Base-by-base conservation (phyloP, 352 stramenopile genomes). In the Hyaloperonospora arabidopsidis region DNA sequence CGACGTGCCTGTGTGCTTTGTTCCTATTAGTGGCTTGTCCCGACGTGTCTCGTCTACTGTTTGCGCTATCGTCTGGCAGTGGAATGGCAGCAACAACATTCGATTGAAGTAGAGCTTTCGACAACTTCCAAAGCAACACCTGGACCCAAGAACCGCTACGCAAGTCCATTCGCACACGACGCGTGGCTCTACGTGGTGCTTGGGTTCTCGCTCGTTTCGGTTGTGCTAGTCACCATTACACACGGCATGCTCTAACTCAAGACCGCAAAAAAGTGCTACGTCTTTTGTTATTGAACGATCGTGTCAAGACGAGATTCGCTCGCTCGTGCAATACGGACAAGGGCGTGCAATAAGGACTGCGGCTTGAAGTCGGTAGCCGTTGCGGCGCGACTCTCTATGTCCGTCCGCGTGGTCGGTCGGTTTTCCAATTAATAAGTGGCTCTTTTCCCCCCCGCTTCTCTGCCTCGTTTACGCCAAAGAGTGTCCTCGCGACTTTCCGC, bases 121-220 rank as follows among this genome's bases (percentile, higher is more conserved):
- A 32, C 25, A 8, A 10, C 25, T 32, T 4, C 25, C 4, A 32
- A 8, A 4, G 54, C 55, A 23, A 52, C 57, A 32, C 46, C 56
- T 1, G 63, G 54, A 46, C 67, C 59, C 59, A 63, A 52, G 47
- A 93, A 93, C 58, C 80, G 67, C 19, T 93, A 86, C 48, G 80
- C 75, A 19, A 93, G 83, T 56, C 79, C 83, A 12, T 93, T 93
- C 39, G 54, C 65, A 23, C 69, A 78, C 57, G 48, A 70, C 34
- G 62, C 38, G 29, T 93, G 83, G 83, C 68, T 91, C 40, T 86
- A 86, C 59, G 17, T 88, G 48, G 83, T 80, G 51, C 55, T 91
- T 8, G 57, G 32, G 45, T 75, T 88, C 56, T 84, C 83, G 29
- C 52, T 74, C 2, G 38, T 72, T 14, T 86, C 78, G 14, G 61